A percentile compares a stretch with the other conserved stretches of the same genome.
These are phyloP conservation scores for Marsdenia floribunda DNA, from an alignment of 257 asterid genomes.

Conservation along the genomic window DNA sequence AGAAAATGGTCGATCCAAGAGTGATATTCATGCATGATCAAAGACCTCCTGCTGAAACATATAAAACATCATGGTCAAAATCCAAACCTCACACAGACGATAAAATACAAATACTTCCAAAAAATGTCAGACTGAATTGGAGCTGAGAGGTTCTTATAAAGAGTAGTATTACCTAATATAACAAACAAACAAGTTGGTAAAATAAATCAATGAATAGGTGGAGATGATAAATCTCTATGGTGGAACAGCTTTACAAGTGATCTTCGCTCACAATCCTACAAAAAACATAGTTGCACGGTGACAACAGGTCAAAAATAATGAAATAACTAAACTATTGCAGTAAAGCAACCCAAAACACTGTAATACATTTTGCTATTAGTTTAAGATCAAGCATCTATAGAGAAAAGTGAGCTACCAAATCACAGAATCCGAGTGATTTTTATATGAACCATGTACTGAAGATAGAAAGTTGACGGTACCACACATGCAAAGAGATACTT, in stretches of 20 bases:
- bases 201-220: constrained; percentile 14
- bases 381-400: neutral
- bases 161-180: neutral
- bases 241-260: constrained; percentile 40
- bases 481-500: neutral
- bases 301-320: neutral
- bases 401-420: no score
- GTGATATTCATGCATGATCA: neutral
- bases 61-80: neutral
- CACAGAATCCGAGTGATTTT: neutral
- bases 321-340: neutral
- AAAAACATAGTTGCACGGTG: neutral
- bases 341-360: neutral
- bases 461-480: neutral
- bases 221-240: constrained; percentile 26
- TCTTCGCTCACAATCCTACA: constrained; percentile 47
- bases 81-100: neutral
- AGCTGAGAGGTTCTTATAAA: neutral
- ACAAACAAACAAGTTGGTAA: constrained; percentile 2
- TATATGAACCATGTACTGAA: neutral
- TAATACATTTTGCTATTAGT: neutral
- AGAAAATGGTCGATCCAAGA: neutral
- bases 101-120: neutral
- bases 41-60: neutral
- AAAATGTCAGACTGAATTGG: neutral